Evolutionary conservation across 306 rosid species (phyloP).

Genomic region (Clitoria ternatea): DNA sequence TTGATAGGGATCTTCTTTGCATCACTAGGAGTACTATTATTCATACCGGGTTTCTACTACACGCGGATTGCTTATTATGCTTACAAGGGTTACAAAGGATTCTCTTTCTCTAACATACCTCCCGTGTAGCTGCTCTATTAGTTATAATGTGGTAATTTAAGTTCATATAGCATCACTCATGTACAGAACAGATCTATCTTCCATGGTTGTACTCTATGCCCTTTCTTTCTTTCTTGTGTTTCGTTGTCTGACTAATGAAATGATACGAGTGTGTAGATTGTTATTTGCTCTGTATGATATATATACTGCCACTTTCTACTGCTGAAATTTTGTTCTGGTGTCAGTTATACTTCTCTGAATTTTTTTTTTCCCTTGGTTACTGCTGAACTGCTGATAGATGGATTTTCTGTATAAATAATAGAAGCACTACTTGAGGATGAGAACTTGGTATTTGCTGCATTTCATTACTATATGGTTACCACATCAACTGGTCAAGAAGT

Average conservation of each 20-base stretch:
- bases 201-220: constrained; percentile 1
- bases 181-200: constrained; percentile 44
- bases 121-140: constrained; percentile 49
- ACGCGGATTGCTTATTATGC: constrained; percentile 98
- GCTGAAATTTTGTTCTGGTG: background rate
- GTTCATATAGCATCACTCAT: constrained; percentile 8
- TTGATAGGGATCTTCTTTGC: constrained; percentile 87
- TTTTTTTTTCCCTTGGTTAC: background rate
- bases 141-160: background rate
- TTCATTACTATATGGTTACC: background rate
- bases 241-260: background rate
- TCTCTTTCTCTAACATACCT: constrained; percentile 97
- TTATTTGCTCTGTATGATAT: constrained; percentile 20
- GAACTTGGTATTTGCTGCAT: background rate
- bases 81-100: constrained; percentile 92
- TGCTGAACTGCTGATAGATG: background rate
- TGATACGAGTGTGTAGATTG: constrained; percentile 24
- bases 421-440: background rate
- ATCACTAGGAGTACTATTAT: constrained; percentile 68
- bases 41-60: constrained; percentile 96
- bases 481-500: background rate
- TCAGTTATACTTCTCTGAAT: background rate
- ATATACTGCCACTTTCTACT: background rate
- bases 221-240: background rate
- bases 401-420: background rate